A percentile compares a stretch with the other conserved stretches of the same genome.
Evolutionary conservation across 495 filamentous ascomycete genomes (phyloP).

Genomic region (Podospora tetraspora): DNA sequence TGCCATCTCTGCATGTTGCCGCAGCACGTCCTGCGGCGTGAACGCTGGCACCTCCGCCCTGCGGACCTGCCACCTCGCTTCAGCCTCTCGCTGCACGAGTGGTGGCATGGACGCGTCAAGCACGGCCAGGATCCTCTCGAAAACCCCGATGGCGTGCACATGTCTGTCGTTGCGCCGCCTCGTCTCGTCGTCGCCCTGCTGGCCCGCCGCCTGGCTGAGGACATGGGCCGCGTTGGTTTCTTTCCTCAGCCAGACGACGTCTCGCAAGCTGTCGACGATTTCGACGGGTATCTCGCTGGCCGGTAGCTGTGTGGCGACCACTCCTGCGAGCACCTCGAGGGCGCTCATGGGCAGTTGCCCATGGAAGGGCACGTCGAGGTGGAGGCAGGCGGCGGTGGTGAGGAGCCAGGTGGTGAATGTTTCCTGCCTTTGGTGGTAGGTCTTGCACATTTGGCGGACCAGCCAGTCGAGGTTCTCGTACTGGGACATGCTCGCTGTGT

Average conservation of each 20-base stretch:
- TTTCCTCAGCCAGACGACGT: neutral
- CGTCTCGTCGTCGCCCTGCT: neutral
- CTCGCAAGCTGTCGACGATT: neutral
- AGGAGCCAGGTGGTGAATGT: neutral
- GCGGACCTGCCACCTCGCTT: neutral
- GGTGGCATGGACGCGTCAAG: neutral
- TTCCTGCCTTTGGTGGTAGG: neutral
- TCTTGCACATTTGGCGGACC: neutral
- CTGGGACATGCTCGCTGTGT: too few species aligned
- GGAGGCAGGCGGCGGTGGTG: neutral
- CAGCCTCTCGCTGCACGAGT: neutral
- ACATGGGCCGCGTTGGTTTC: neutral
- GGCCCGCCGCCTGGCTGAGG: neutral
- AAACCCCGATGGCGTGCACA: neutral
- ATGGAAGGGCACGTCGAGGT: neutral
- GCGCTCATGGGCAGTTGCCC: neutral
- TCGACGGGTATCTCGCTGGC: neutral
- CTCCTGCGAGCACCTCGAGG: neutral
- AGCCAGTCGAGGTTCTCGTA: neutral
- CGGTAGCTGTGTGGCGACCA: neutral
- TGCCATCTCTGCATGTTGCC: too few species aligned
- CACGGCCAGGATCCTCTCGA: neutral
- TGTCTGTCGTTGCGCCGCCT: neutral
- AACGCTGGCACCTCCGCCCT: neutral
- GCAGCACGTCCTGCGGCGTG: too few species aligned